Conservation (phyloP, 306 rosid genomes). For the Citrullus amarus region DNA sequence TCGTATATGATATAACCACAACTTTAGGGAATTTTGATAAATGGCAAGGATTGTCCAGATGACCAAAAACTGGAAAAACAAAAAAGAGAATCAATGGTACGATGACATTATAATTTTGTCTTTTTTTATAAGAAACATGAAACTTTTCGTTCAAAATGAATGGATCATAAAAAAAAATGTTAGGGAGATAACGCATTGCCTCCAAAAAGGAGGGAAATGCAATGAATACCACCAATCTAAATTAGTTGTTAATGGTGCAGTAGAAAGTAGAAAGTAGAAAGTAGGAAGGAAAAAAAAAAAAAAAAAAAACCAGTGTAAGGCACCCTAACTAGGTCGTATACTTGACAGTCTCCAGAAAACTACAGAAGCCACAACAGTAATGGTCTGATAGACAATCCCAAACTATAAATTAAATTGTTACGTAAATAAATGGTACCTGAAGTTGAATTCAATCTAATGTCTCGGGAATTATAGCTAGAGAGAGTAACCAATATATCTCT, state of each 20-base stretch:
- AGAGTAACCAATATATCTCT: not conserved
- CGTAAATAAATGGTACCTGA: not conserved
- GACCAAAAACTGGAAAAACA: constrained; percentile 65
- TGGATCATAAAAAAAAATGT: not conserved
- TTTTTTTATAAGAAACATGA: not conserved
- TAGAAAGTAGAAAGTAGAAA: not conserved
- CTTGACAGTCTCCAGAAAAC: not conserved
- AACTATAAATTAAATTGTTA: not conserved
- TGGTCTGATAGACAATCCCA: not conserved
- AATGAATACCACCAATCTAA: not conserved
- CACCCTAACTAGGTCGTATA: not conserved
- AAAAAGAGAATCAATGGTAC: not conserved
- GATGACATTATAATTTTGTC: not conserved
- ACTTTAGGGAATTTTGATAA: constrained; percentile 59
- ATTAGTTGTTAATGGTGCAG: not conserved
- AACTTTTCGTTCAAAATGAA: not conserved
- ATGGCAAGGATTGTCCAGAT: constrained; percentile 63
- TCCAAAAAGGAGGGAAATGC: not conserved
- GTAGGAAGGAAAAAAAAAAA: too few species aligned
- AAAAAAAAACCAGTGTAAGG: not conserved
- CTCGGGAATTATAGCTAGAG: not conserved
- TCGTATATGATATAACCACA: constrained; percentile 86
- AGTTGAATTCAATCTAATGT: not conserved
- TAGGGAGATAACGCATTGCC: not conserved
- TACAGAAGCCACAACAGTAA: not conserved